These are phyloP conservation scores for Rhexocercosporidium sp. DNA, from an alignment of 2,329 filamentous ascomycete genomes.

Conservation along the genomic window DNA sequence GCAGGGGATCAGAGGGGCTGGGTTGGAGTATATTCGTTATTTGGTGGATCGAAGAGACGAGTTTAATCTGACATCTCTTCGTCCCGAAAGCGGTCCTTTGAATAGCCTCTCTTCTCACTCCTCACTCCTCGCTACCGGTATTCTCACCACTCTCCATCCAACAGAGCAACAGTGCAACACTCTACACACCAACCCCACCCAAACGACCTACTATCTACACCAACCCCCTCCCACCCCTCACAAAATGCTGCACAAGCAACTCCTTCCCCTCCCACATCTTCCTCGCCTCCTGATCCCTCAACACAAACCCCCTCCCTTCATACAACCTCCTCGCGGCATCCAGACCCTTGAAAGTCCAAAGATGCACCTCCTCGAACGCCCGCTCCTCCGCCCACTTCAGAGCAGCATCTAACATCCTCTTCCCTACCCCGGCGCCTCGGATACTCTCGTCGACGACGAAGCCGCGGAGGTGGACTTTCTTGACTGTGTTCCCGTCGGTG, in stretches of 20 bases:
- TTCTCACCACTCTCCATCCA: not conserved
- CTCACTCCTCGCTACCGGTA: no score
- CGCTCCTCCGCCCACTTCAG: constrained; percentile 37
- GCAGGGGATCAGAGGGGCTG: no score
- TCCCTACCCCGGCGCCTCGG: constrained; percentile 37
- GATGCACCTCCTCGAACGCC: constrained; percentile 34
- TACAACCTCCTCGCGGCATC: constrained; percentile 37
- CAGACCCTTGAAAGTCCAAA: constrained; percentile 37
- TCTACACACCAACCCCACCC: not conserved
- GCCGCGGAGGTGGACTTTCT: constrained; percentile 36
- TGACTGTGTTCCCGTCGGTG: not conserved
- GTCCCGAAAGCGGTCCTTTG: no score
- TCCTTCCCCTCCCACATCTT: constrained; percentile 26
- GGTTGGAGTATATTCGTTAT: no score
- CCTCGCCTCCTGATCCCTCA: constrained; percentile 27
- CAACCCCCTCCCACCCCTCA: not conserved
- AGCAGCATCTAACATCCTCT: constrained; percentile 34
- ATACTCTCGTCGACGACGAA: constrained; percentile 40
- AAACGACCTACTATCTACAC: not conserved
- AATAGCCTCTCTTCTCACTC: no score
- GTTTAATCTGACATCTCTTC: no score
- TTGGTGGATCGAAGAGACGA: no score
- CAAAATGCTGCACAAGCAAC: constrained; percentile 9
- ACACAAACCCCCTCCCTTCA: constrained; percentile 36
- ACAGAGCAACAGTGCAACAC: no score